Evolutionary conservation across 176 grass and related monocot genomes (phyloP), one percentile per base, ranked within the genome.

Genomic region (Hyparrhenia diplandra): DNA sequence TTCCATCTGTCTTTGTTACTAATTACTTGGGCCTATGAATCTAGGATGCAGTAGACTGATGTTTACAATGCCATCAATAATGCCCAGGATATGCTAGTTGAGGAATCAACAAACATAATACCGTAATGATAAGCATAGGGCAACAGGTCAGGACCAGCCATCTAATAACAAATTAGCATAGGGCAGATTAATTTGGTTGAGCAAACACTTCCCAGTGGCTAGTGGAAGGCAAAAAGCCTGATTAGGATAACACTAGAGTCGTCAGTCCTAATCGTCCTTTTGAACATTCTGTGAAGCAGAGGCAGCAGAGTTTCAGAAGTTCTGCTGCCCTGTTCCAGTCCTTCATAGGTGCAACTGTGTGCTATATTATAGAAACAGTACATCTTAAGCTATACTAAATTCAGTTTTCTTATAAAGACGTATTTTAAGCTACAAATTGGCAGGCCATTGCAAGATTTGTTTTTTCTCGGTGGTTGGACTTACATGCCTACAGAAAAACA

Each of bases 141-240:
- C 37, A 85, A 58, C 17, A 79, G 63, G 29, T 4, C 20, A 80
- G 45, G 77, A 40, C 64, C 64, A 80, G 17, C 55, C 65, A 37
- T 81, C 8, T 57, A 71, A 68, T 85, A 30, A 76, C 59, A 55
- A 16, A 75, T 76, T 81, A 85, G 45, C 9, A 64, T 76, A 43
- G 70, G 45, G 17, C 43, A 63, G 43, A 17, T 37, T 71, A 65
- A 23, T 65, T 63, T 61, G 46, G 45, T 51, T 32, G 5, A 74
- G 55, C 87, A 77, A 85, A 80, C 69, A 39, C 51, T 67, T 52
- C 17, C 39, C 29, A n/a, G 28, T 58, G 32, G 55, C 81, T 46
- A 85, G 72, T 81, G 83, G 72, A 57, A 89, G 77, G 82, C 87
- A 77, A 85, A 85, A 67, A 46, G 31, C 45, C 36, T 67, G 39